Base-by-base conservation (phyloP, 2,329 filamentous ascomycete species). In the Seiridium unicorne region DNA sequence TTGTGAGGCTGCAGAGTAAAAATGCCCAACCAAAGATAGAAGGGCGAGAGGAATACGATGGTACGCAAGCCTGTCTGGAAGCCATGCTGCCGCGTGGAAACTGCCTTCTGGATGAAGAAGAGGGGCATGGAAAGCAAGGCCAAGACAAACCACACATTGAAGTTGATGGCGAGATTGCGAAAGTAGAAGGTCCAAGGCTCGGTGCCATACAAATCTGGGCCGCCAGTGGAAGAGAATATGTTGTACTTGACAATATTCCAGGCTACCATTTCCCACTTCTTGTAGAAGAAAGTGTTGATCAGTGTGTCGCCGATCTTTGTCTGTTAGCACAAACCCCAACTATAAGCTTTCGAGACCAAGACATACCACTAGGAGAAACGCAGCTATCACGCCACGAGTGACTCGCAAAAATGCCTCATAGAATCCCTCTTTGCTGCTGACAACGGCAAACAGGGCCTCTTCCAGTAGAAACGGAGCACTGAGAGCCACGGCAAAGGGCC, bases 161-260 rank as follows among this genome's bases (percentile, higher is more conserved):
- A 99, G 78, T 99, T 99, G 61, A 99, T 82, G 13, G 89, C 78
- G 48, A 99, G 79, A 69, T 99, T 99, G 68, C 91, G 90, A 67
- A 97, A 82, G 75, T 99, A 99, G 73, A 97, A 99, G 57, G 93
- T 89, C 95, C 94, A 98, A 1, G 94, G 92, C 75, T 99, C 95
- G 1, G 92, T 96, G 49, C 95, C 95, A 69, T 97, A 99, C 42
- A 99, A 90, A 59, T 97, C 86, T 0, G 95, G 95, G 0, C 94
- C 95, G 38, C 88, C 91, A 0, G 86, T 84, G 5, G 87, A 87
- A 6, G 91, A 90, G 72, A 99, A 94, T 48, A 99, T 86, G 72
- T 99, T 99, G 82, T 99, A 99, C 65, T 89, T 86, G 69, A 99
- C 88, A 69, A 99, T 98, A 71, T 97, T 97, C 82, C 92, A 90